Base-by-base conservation (phyloP, 148 eudicot genomes). In the Rheum nobile region DNA sequence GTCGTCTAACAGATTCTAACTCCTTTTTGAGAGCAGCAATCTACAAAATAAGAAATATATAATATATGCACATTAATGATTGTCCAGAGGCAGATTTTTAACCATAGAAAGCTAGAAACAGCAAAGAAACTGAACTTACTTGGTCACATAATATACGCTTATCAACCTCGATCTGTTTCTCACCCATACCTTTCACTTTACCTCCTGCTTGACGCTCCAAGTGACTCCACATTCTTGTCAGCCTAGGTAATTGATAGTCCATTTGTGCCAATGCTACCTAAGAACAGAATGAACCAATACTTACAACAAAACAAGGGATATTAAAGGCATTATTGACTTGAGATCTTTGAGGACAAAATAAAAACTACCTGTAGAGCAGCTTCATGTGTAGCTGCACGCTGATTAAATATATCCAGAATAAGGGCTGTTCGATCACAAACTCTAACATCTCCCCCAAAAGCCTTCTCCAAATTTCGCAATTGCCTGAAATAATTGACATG, bases 201-300 rank as follows among this genome's bases (percentile, higher is more conserved):
- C 99, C 99, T 83, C 99, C 99, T 48, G 96, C 81, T 86, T 95
- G 99, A 70, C 97, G 97, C 84, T 95, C 99, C 81, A 95, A 93
- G 69, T 95, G 99, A 68, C 83, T 80, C 99, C 99, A 95, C 99
- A 95, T 87, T 86, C 81, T 87, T 73, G 97, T 91, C 78, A 95
- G 78, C 44, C 99, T 86, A 19, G 99, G 99, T 61, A 95, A 80
- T 67, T 95, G 99, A 80, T 95, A 95, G 77, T 91, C 92, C 99
- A 95, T 91, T 87, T 84, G 97, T 71, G 99, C 99, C 81, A 95
- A 81, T 67, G 93, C 82, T 75, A 92, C 99, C 99, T 95, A 65
- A 76, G 48, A 63, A 68, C 31, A 34, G 44, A 22, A 50, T 5
- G 19, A 37, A 42, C 43, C 50, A 71, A 71, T 4, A 39, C 4